phyloP scores from a whole-genome alignment of 1,284 basidiomycete species.

The Takashimella tepidaria region DNA sequence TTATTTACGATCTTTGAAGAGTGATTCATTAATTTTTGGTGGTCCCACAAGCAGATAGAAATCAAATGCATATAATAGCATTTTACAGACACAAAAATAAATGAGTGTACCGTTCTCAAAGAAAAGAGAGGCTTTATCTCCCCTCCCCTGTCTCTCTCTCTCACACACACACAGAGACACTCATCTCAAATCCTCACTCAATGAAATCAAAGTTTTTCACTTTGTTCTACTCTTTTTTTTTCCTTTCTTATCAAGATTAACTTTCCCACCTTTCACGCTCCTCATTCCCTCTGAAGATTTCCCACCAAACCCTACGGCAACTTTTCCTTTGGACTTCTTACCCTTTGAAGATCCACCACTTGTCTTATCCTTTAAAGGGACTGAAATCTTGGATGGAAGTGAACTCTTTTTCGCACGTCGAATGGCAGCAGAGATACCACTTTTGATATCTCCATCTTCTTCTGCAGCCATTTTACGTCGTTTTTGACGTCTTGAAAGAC shows the following conservation, averaged over 20 bases:
- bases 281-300: not conserved
- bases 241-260: not conserved
- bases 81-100: too few relatives aligned
- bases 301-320: too few relatives aligned
- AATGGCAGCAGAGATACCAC: constrained; percentile 64
- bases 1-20: too few relatives aligned
- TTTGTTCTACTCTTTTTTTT: not conserved
- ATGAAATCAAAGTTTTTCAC: not conserved
- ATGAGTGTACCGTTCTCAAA: too few relatives aligned
- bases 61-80: too few relatives aligned
- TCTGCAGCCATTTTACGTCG: constrained; percentile 78
- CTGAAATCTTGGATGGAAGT: constrained; percentile 55
- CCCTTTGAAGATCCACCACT: not conserved
- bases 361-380: constrained; percentile 30
- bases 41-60: too few relatives aligned
- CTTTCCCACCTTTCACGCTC: not conserved
- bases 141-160: too few relatives aligned
- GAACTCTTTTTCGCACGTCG: constrained; percentile 75
- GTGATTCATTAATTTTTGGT: too few relatives aligned
- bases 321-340: not conserved
- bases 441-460: constrained; percentile 58
- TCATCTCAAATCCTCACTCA: too few relatives aligned
- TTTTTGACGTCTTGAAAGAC: constrained; percentile 75
- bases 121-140: too few relatives aligned
- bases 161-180: too few relatives aligned